Percentiles rank a stretch among this genome's conserved stretches.
Evolutionary conservation across 2,329 filamentous ascomycete species (phyloP).

Genomic region (Tolypocladium guangdongense): DNA sequence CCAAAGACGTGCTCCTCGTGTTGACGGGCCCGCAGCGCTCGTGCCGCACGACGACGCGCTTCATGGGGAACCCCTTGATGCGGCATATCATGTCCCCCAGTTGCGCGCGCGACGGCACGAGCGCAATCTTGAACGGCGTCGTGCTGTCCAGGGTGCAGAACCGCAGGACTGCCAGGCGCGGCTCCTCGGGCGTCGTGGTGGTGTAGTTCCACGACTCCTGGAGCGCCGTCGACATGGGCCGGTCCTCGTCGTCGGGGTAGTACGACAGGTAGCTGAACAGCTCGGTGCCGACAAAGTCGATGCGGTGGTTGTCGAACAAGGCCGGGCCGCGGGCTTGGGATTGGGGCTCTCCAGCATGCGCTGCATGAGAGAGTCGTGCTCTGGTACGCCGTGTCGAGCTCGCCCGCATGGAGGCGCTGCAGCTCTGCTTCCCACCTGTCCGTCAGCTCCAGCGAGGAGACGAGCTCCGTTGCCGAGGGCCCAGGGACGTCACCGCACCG

Average conservation of each 20-base stretch:
- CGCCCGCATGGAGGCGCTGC: constrained; percentile 4
- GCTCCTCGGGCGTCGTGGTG: constrained; percentile 2
- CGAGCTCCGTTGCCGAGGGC: constrained; percentile 2
- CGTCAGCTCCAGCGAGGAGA: constrained; percentile 4
- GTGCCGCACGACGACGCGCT: constrained; percentile 4
- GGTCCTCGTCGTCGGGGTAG: constrained; percentile 1
- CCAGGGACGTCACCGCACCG: constrained; percentile 4
- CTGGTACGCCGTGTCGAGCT: constrained; percentile 3
- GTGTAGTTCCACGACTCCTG: constrained; percentile 1
- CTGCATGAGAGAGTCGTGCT: constrained; percentile 5
- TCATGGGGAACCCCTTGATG: constrained; percentile 4
- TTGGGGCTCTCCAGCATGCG: constrained; percentile 2
- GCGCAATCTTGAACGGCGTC: constrained; percentile 5
- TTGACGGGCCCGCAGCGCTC: neutral
- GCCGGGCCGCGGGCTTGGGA: neutral
- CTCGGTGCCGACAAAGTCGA: constrained; percentile 2
- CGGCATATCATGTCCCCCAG: constrained; percentile 5
- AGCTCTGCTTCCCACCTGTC: constrained; percentile 6
- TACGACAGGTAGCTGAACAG: constrained; percentile 3
- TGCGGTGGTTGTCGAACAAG: constrained; percentile 1
- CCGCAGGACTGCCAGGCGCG: constrained; percentile 5
- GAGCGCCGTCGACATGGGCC: constrained; percentile 1
- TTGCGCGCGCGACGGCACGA: constrained; percentile 4
- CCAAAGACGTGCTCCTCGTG: constrained; percentile 5
- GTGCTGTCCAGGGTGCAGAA: neutral